Evolutionary conservation across 192 early-diverging fungal genomes (phyloP).

Genomic region (Podila epicladia): DNA sequence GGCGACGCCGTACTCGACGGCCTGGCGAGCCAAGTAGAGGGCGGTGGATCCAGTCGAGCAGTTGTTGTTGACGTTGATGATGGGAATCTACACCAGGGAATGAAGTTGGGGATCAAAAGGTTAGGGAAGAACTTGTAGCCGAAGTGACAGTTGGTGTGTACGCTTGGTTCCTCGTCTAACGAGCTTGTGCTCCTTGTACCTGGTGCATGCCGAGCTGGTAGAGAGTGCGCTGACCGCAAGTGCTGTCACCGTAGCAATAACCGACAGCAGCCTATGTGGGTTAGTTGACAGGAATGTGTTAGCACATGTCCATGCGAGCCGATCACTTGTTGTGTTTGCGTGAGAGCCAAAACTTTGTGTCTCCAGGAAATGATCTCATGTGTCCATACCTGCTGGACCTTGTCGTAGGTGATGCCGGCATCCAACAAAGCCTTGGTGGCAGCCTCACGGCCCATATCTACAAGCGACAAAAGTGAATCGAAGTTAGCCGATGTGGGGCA

Average conservation of each 20-base stretch:
- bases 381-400: constrained; percentile 59
- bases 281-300: too few relatives aligned
- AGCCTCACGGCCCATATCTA: constrained; percentile 71
- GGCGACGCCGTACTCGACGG: constrained; percentile 65
- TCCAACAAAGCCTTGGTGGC: constrained; percentile 76
- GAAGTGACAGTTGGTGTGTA: too few relatives aligned
- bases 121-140: neutral
- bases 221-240: constrained; percentile 74
- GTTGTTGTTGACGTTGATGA: constrained; percentile 83
- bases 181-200: constrained; percentile 11
- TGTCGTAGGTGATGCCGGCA: constrained; percentile 75
- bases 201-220: constrained; percentile 82
- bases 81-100: constrained; percentile 26
- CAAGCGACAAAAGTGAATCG: neutral
- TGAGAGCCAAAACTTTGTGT: neutral
- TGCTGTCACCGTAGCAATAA: constrained; percentile 71
- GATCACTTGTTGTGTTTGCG: neutral
- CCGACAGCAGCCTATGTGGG: constrained; percentile 49
- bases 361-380: neutral
- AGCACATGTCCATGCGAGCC: neutral
- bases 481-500: constrained; percentile 3
- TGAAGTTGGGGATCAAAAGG: neutral
- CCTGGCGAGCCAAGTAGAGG: constrained; percentile 68
- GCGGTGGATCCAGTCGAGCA: constrained; percentile 81
- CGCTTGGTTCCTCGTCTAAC: too few relatives aligned